Percentiles rank a stretch among this genome's conserved stretches.
Conservation (phyloP, 2,329 filamentous ascomycete genomes). For the Acephala macrosclerotiorum region DNA sequence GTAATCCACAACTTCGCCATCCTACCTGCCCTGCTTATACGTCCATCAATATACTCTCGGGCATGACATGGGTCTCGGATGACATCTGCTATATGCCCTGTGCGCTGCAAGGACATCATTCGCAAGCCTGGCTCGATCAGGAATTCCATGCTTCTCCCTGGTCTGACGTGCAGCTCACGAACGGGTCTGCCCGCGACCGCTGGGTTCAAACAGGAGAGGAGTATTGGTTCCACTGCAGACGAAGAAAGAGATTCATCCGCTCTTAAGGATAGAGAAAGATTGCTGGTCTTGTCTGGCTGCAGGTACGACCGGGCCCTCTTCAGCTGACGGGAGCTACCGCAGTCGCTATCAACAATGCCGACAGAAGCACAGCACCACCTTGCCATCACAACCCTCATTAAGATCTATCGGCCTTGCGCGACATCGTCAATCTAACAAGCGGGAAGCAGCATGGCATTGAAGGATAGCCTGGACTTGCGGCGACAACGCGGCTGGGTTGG, state of each 20-base stretch:
- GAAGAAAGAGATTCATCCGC: neutral
- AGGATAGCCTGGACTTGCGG: neutral
- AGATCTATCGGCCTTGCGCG: conserved; percentile 19
- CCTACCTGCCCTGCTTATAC: neutral
- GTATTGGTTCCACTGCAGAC: neutral
- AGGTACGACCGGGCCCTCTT: neutral
- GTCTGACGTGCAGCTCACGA: conserved; percentile 11
- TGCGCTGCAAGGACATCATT: neutral
- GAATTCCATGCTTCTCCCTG: conserved; percentile 22
- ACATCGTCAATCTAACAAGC: conserved; percentile 25
- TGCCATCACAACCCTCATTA: conserved; percentile 8
- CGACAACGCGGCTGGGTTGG: neutral
- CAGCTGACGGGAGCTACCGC: neutral
- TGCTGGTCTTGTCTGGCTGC: neutral
- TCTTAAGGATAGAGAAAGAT: neutral
- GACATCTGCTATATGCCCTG: neutral
- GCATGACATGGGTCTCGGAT: neutral
- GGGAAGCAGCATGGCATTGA: conserved; percentile 11
- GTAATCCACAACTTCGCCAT: neutral
- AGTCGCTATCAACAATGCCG: neutral
- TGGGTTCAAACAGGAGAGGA: neutral
- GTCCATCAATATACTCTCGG: neutral
- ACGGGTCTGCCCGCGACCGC: conserved; percentile 13
- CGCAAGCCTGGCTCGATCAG: conserved; percentile 21
- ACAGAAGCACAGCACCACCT: conserved; percentile 3